Evolutionary conservation across 306 rosid species (phyloP).

Genomic region (Prunus armeniaca): DNA sequence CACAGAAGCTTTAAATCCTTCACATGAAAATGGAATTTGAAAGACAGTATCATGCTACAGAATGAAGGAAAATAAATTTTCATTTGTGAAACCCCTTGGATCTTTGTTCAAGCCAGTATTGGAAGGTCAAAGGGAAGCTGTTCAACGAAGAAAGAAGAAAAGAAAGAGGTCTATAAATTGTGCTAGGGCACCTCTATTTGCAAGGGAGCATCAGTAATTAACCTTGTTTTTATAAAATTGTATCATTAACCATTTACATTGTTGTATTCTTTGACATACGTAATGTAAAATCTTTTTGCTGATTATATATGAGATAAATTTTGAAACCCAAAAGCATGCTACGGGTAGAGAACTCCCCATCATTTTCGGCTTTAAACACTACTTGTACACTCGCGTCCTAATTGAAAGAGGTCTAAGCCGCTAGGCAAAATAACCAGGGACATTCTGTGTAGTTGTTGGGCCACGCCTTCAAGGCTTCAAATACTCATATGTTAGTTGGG

Average conservation of each 20-base stretch:
- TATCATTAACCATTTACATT: not conserved
- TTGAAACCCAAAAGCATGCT: not conserved
- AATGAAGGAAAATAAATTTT: not conserved
- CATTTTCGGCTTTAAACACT: not conserved
- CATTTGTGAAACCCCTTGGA: not conserved
- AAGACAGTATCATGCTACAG: not conserved
- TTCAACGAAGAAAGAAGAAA: not conserved
- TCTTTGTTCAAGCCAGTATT: not conserved
- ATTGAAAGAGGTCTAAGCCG: not conserved
- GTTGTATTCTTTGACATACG: not conserved
- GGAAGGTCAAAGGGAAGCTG: not conserved
- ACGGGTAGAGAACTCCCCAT: not conserved
- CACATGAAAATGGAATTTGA: not conserved
- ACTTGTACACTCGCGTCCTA: not conserved
- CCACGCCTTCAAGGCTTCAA: no score
- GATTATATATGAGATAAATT: not conserved
- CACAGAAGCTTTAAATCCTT: not conserved
- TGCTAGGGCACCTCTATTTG: not conserved
- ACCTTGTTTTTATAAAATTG: not conserved
- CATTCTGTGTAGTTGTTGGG: no score
- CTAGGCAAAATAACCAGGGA: not conserved
- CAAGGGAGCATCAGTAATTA: not conserved
- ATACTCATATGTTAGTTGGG: no score
- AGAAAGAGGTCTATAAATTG: not conserved
- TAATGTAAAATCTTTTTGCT: not conserved